Evolutionary conservation across 257 asterid species (phyloP).

Genomic region (Lithospermum erythrorhizon): DNA sequence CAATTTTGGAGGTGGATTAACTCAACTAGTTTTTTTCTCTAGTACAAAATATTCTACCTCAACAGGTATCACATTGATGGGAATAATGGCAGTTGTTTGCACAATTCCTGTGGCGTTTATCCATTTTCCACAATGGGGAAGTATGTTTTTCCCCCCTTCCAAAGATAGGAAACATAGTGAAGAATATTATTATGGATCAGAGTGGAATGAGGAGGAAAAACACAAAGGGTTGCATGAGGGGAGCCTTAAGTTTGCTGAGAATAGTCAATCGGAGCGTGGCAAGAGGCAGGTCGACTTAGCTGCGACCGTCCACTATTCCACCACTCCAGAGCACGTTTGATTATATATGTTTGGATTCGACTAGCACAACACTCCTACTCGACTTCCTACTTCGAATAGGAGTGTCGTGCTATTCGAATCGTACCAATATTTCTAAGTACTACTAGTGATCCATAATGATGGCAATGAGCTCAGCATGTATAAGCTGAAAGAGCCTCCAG

Average conservation of each 20-base stretch:
- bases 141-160: constrained; percentile 31
- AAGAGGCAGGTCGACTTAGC: constrained; percentile 20
- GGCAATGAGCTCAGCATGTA: too few relatives aligned
- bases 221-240: constrained; percentile 41
- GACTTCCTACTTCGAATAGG: too few relatives aligned
- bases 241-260: constrained; percentile 54
- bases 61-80: constrained; percentile 33
- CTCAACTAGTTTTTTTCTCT: constrained; percentile 29
- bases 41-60: constrained; percentile 21
- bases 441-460: too few relatives aligned
- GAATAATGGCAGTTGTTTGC: constrained; percentile 41
- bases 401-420: too few relatives aligned
- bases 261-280: constrained; percentile 46
- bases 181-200: constrained; percentile 26
- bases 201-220: constrained; percentile 26
- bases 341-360: neutral
- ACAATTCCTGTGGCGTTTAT: constrained; percentile 28
- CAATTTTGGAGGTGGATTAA: constrained; percentile 33
- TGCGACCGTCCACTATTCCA: constrained; percentile 21
- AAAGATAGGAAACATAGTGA: constrained; percentile 22
- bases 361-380: too few relatives aligned
- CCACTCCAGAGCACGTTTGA: constrained; percentile 23
- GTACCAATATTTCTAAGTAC: too few relatives aligned
- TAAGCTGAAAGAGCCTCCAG: too few relatives aligned
- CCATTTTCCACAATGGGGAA: constrained; percentile 52